Evolutionary conservation across 129 eudicot species (phyloP).

Genomic region (sunflower (Helianthus annuus)): HanXRQr2.0-SUNRISE NC_035445.2:23327481-23327980

Average conservation of each 20-base stretch:
- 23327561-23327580: background rate
- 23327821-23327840: slow-evolving; percentile 8
- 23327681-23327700: background rate
- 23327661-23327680: background rate
- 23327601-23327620: background rate
- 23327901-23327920: slow-evolving; percentile 5
- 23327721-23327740: background rate
- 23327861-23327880: background rate
- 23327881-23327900: slow-evolving; percentile 2
- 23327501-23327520: background rate
- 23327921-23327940: background rate
- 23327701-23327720: background rate
- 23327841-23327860: slow-evolving; percentile 11
- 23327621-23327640: background rate
- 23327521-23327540: background rate
- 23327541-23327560: background rate
- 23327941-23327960: slow-evolving; percentile 2
- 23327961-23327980: slow-evolving; percentile 13
- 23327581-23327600: background rate
- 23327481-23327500: background rate
- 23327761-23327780: background rate
- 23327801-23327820: slow-evolving; percentile 10
- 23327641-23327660: background rate
- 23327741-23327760: slow-evolving; percentile 31
- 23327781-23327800: slow-evolving; percentile 22